Conservation (phyloP, 129 eudicot species). For the Arctium lappa region DNA sequence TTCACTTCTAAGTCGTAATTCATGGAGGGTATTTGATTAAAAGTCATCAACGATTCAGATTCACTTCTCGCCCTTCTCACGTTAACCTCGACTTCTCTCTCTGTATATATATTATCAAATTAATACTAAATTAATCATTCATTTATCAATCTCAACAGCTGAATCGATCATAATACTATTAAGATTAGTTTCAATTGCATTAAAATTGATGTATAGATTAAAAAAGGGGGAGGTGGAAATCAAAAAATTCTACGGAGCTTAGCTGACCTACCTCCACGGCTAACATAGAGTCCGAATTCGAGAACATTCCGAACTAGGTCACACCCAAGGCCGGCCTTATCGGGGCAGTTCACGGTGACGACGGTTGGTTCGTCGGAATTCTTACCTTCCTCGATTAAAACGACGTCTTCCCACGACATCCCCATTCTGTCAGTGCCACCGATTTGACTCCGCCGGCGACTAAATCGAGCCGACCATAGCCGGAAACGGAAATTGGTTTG, state of each 20-base stretch:
- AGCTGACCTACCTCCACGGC: constrained; percentile 45
- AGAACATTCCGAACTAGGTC: constrained; percentile 52
- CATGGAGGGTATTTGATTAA: too few relatives aligned
- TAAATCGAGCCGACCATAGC: constrained; percentile 6
- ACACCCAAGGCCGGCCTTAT: constrained; percentile 58
- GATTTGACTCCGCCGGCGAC: not conserved
- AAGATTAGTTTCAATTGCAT: not conserved
- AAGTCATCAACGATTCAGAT: too few relatives aligned
- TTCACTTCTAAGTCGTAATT: too few relatives aligned
- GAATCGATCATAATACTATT: not conserved
- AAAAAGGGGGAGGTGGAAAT: not conserved
- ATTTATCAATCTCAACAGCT: not conserved
- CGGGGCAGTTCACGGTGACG: constrained; percentile 64
- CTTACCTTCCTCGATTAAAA: constrained; percentile 37
- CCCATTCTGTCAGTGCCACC: constrained; percentile 19
- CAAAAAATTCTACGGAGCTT: not conserved
- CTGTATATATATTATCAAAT: not conserved
- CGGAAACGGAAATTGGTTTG: not conserved
- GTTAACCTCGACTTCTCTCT: too few relatives aligned
- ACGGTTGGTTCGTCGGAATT: constrained; percentile 37
- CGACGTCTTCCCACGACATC: constrained; percentile 49
- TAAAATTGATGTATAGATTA: not conserved
- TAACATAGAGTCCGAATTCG: constrained; percentile 54
- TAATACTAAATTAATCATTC: not conserved
- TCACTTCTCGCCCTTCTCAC: too few relatives aligned